Evolutionary conservation across 352 stramenopile genomes (phyloP), one percentile per base, ranked within the genome.

Genomic region (Phytophthora pinifolia): DNA sequence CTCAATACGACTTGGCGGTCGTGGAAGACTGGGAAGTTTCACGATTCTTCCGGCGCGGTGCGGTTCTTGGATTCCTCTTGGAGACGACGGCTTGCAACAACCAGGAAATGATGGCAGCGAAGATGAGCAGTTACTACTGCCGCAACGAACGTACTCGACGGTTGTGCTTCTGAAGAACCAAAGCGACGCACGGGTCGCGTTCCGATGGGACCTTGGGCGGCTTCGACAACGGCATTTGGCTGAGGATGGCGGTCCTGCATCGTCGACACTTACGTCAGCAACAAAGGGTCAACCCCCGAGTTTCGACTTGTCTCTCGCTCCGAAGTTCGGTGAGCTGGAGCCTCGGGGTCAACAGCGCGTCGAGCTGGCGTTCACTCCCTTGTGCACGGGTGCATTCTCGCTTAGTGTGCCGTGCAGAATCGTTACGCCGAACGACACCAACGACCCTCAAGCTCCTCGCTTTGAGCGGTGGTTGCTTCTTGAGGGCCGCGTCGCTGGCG

Each of bases 101-200:
- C 6, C 45, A 56, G 54, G 46, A 29, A 53, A 47, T 41, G 14
- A 15, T 36, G 56, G 25, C 10, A n/a, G 34, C 25, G 45, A 62
- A 46, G 45, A 39, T 13, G 38, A 25, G 15, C 49, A 62, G 25
- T 10, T 66, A 18, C 33, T 70, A 14, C 30, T 52, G 7, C 38
- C 37, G 12, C 38, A 52, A 10, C 37, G 47, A 9, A 61, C 46
- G 17, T 68, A 72, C 38, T 49, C 43, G 0, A 22, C 47, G 12
- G 55, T n/a, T 18, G 58, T 68, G 17, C 0, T 65, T 3, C 17
- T 68, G 7, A 58, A 47, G 9, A 86, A 86, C 42, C 49, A 72
- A n/a, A 62, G 57, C 44, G 44, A 60, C 29, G 70, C 71, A 9
- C 43, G 22, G 3, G 55, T 84, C 6, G 25, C 25, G 1, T 73